Evolutionary conservation across 2,329 filamentous ascomycete species (phyloP), one percentile per base, ranked within the genome.

Genomic region (Mollisia scopiformis): DNA sequence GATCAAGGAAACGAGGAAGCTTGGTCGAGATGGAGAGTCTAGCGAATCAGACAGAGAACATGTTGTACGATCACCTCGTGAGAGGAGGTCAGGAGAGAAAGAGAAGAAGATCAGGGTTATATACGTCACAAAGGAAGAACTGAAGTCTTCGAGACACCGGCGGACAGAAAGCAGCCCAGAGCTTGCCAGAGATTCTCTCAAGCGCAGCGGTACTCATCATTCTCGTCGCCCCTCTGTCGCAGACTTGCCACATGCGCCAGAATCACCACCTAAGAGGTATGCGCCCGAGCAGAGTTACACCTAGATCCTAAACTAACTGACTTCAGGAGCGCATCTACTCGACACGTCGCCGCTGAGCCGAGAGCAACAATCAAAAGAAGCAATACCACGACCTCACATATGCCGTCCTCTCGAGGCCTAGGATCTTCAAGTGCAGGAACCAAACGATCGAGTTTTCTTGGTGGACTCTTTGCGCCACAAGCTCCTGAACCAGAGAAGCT

Each of bases 401-500:
- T 57, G 30, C 59, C 58, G 16, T 66, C 64, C 19, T 30, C 47
- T 14, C 66, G 61, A 31, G 41, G 57, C n/a, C 58, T 62, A 57
- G 31, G 58, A n/a, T 57, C 46, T 31, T 57, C 66, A 43, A 65
- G 58, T 61, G 54, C 63, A 39, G 53, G 47, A 16, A 55, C 46
- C 41, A 66, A 56, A 31, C 57, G 61, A n/a, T 61, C 63, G n/a
- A 60, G 54, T 37, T 55, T 63, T 21, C 66, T 71, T 49, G 65
- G 66, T 2, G 62, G 65, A 33, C 63, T 70, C 19, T 71, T 71
- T 58, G 59, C 55, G 27, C 59, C 62, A 46, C 59, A 61, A 31
- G 58, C 65, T 41, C 59, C 55, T 6, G 69, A 71, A 28, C 71
- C 69, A 6, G 68, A 69, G 55, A 70, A 66, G 62, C 58, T 71